These are phyloP conservation scores for Malbranchea zuffiana DNA, from an alignment of 2,329 filamentous ascomycete genomes.

Conservation along the genomic window DNA sequence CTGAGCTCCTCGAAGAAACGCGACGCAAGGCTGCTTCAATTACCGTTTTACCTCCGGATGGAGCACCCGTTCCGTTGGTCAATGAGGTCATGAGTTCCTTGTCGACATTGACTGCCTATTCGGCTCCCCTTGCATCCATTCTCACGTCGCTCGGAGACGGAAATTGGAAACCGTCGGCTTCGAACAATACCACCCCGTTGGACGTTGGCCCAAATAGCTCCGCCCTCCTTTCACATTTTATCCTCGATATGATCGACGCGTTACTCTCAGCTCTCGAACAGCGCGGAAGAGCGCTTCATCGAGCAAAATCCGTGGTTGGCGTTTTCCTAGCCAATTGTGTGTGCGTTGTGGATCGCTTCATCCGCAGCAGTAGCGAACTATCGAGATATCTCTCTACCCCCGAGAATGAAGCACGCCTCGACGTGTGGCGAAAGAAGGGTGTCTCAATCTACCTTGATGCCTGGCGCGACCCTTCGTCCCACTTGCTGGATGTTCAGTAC, in stretches of 20 bases:
- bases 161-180: slow-evolving; percentile 61
- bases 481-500: slow-evolving; percentile 83
- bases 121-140: slow-evolving; percentile 75
- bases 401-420: slow-evolving; percentile 55
- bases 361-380: slow-evolving; percentile 65
- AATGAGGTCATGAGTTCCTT: slow-evolving; percentile 76
- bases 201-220: slow-evolving; percentile 82
- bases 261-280: slow-evolving; percentile 64
- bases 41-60: slow-evolving; percentile 63
- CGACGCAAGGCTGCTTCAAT: slow-evolving; percentile 57
- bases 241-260: slow-evolving; percentile 74
- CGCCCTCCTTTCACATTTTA: slow-evolving; percentile 81
- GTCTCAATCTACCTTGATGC: slow-evolving; percentile 70
- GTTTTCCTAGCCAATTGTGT: slow-evolving; percentile 88
- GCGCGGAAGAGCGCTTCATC: slow-evolving; percentile 61
- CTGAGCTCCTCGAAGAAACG: slow-evolving; percentile 73
- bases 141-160: slow-evolving; percentile 87
- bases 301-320: slow-evolving; percentile 66
- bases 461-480: slow-evolving; percentile 77
- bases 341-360: slow-evolving; percentile 71
- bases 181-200: slow-evolving; percentile 59
- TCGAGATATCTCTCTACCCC: slow-evolving; percentile 54
- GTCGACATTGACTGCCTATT: slow-evolving; percentile 75
- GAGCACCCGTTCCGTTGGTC: slow-evolving; percentile 65
- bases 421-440: slow-evolving; percentile 79